Evolutionary conservation across 768 basidiomycete species (phyloP).

Genomic region (Termitomyces sp.): DNA sequence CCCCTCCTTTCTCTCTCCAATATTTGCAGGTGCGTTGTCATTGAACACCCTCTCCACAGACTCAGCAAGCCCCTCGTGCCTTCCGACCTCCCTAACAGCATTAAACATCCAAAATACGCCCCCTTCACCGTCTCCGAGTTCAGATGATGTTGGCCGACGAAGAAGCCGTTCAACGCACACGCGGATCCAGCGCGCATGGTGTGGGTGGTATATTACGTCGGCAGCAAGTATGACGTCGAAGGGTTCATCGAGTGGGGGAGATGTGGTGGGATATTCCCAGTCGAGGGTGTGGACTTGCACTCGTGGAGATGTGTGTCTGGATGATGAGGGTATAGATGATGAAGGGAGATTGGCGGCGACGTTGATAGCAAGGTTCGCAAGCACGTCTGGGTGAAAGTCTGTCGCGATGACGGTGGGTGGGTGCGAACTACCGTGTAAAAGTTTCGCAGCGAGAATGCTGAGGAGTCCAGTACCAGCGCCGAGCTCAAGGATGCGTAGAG

Average conservation of each 20-base stretch:
- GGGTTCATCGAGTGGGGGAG: slow-evolving; percentile 28
- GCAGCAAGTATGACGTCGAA: slow-evolving; percentile 77
- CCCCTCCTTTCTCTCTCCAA: neutral
- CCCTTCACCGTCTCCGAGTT: slow-evolving; percentile 26
- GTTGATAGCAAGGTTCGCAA: slow-evolving; percentile 62
- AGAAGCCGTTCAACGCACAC: slow-evolving; percentile 53
- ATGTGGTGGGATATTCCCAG: slow-evolving; percentile 49
- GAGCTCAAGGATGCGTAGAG: slow-evolving; percentile 63
- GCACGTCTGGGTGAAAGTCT: slow-evolving; percentile 75
- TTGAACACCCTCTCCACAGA: slow-evolving; percentile 55
- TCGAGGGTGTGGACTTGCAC: slow-evolving; percentile 53
- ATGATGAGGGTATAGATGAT: slow-evolving; percentile 7
- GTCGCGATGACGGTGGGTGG: slow-evolving; percentile 50
- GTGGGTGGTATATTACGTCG: slow-evolving; percentile 72
- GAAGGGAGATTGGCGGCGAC: slow-evolving; percentile 44
- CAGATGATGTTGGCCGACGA: slow-evolving; percentile 16
- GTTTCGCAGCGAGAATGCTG: slow-evolving; percentile 59
- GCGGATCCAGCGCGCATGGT: slow-evolving; percentile 67
- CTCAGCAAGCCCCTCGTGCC: slow-evolving; percentile 52
- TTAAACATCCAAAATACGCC: slow-evolving; percentile 55
- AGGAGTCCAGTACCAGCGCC: slow-evolving; percentile 83
- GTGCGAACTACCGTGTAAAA: slow-evolving; percentile 30
- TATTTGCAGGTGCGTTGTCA: slow-evolving; percentile 14
- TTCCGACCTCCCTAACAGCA: slow-evolving; percentile 36
- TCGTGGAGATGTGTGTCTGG: slow-evolving; percentile 3